Conservation (phyloP, 2,329 filamentous ascomycete genomes). For the Phyllosticta citriasiana region DNA sequence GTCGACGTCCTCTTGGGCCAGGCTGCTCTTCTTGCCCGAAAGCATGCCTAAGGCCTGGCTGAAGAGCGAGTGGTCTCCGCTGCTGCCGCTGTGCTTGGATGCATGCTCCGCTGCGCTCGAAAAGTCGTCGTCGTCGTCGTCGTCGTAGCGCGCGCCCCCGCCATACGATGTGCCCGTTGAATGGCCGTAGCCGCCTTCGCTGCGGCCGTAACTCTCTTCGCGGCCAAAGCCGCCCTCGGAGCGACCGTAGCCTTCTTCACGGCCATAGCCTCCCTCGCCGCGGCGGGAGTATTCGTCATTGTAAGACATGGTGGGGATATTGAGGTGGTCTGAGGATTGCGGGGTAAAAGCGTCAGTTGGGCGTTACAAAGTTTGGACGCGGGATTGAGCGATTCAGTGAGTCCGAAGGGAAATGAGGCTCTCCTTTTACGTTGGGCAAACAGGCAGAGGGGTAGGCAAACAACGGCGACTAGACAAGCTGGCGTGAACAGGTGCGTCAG, state of each 20-base stretch:
- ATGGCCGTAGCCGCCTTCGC: conserved; percentile 15
- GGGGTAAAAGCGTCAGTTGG: not conserved
- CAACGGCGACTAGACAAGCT: not conserved
- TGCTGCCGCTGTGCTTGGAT: conserved; percentile 40
- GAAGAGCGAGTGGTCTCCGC: conserved; percentile 45
- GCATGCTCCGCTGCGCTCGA: conserved; percentile 46
- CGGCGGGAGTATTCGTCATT: conserved; percentile 18
- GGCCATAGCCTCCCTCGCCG: conserved; percentile 15
- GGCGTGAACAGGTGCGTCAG: not conserved
- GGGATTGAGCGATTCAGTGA: not conserved
- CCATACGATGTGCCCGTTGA: conserved; percentile 33
- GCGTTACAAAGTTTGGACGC: not conserved
- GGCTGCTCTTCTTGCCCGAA: conserved; percentile 41
- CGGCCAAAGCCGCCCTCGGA: conserved; percentile 15
- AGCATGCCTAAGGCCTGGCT: conserved; percentile 46
- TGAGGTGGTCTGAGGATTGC: not conserved
- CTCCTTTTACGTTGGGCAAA: not conserved
- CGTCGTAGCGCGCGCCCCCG: conserved; percentile 24
- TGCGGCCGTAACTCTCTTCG: conserved; percentile 17
- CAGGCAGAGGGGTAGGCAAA: not conserved
- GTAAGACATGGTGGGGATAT: conserved; percentile 21
- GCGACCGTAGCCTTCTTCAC: conserved; percentile 19
- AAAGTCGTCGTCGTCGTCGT: conserved; percentile 44
- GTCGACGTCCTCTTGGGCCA: conserved; percentile 46
- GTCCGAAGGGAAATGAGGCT: not conserved